Evolutionary conservation across 1,284 basidiomycete species (phyloP).

Genomic region (Austroboletus niveus): DNA sequence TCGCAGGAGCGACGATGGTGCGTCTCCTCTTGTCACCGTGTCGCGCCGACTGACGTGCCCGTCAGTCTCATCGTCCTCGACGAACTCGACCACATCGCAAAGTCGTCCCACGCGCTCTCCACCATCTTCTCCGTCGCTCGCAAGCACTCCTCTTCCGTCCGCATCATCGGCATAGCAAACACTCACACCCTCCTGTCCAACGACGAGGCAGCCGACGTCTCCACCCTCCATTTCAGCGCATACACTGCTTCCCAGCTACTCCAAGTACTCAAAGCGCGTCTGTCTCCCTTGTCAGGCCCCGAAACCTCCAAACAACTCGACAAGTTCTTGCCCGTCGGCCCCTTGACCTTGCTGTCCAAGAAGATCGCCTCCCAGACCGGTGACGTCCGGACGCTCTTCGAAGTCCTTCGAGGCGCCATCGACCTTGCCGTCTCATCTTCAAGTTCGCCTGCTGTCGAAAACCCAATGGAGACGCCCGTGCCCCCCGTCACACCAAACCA

Average conservation of each 20-base stretch:
- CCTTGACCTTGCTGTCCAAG: slow-evolving; percentile 67
- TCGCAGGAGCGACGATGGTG: slow-evolving; percentile 56
- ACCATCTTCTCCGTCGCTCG: slow-evolving; percentile 64
- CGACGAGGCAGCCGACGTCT: slow-evolving; percentile 38
- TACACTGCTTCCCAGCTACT: slow-evolving; percentile 69
- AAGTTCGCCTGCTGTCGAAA: slow-evolving; percentile 19
- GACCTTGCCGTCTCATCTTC: slow-evolving; percentile 52
- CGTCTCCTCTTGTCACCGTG: slow-evolving; percentile 15
- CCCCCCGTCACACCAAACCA: slow-evolving; percentile 59
- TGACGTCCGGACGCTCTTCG: slow-evolving; percentile 73
- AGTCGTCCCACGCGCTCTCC: slow-evolving; percentile 52
- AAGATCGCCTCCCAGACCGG: slow-evolving; percentile 77
- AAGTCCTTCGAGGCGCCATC: slow-evolving; percentile 74
- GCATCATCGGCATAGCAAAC: slow-evolving; percentile 75
- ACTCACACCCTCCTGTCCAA: slow-evolving; percentile 63
- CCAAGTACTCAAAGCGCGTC: slow-evolving; percentile 60
- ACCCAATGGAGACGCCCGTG: slow-evolving; percentile 41
- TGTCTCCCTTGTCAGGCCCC: slow-evolving; percentile 44
- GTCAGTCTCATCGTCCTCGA: slow-evolving; percentile 71
- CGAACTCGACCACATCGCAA: slow-evolving; percentile 74
- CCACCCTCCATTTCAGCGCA: slow-evolving; percentile 73
- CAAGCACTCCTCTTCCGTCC: slow-evolving; percentile 46
- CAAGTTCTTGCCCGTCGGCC: slow-evolving; percentile 59
- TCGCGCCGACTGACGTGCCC: background rate
- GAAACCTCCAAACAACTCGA: slow-evolving; percentile 36